These are phyloP conservation scores for Stagonosporopsis chrysanthemi DNA, from an alignment of 2,329 filamentous ascomycete genomes.

Conservation along the genomic window DNA sequence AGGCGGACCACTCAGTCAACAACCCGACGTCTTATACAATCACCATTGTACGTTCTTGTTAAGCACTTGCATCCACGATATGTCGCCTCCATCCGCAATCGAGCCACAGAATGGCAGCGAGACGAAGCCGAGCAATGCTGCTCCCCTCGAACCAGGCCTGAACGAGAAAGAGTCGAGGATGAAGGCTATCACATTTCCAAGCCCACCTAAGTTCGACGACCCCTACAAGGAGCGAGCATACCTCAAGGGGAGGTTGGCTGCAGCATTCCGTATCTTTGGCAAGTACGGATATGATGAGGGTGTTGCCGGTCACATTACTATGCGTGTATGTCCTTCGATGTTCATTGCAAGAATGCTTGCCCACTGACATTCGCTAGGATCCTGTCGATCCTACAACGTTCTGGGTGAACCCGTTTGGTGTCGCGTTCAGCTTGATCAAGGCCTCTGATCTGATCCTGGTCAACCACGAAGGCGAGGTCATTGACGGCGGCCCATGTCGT, in stretches of 20 bases:
- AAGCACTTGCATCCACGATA: conserved; percentile 5
- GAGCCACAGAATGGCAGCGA: conserved; percentile 35
- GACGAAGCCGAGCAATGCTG: conserved; percentile 36
- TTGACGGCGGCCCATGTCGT: conserved; percentile 63
- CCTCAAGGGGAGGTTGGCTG: conserved; percentile 49
- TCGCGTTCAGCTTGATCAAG: conserved; percentile 68
- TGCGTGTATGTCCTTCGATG: conserved; percentile 52
- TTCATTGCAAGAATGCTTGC: background rate
- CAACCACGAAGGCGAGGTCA: conserved; percentile 65
- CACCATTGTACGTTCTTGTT: background rate
- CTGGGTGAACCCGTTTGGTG: conserved; percentile 73
- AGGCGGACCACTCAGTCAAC: background rate
- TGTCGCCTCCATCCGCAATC: conserved; percentile 46
- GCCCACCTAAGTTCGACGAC: conserved; percentile 48
- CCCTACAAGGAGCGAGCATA: conserved; percentile 48
- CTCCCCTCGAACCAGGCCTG: conserved; percentile 44
- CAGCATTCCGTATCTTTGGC: conserved; percentile 50
- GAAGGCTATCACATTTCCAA: conserved; percentile 36
- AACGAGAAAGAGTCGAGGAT: conserved; percentile 35
- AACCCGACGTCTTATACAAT: background rate
- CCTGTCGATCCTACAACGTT: conserved; percentile 67
- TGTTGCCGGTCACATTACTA: conserved; percentile 69
- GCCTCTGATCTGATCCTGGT: conserved; percentile 73
- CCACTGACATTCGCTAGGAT: conserved; percentile 45
- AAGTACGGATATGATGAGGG: conserved; percentile 52